phyloP scores from a whole-genome alignment of 2,329 filamentous ascomycete species.

The Purpureocillium lavendulum region DNA sequence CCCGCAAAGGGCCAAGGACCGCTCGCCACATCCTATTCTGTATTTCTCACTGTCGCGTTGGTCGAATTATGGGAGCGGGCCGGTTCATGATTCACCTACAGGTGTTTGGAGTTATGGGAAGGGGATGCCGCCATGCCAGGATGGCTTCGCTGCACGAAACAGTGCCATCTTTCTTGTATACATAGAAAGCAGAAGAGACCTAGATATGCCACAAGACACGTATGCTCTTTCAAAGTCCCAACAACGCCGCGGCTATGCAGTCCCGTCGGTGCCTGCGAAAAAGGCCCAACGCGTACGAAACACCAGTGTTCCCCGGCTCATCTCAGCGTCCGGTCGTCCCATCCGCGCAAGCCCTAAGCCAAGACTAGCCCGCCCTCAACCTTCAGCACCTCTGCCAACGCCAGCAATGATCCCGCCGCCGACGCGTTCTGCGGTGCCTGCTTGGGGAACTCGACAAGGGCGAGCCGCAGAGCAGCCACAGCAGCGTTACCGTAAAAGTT shows the following conservation, averaged over 20 bases:
- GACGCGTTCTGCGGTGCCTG: slow-evolving; percentile 37
- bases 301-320: neutral
- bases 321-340: too few relatives aligned
- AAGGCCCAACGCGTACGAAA: slow-evolving; percentile 2
- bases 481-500: slow-evolving; percentile 73
- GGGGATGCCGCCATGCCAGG: neutral
- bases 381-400: slow-evolving; percentile 45
- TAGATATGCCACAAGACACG: slow-evolving; percentile 2
- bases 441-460: slow-evolving; percentile 65
- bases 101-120: neutral
- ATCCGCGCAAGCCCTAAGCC: slow-evolving; percentile 12
- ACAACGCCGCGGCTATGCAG: slow-evolving; percentile 6
- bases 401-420: slow-evolving; percentile 42
- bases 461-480: slow-evolving; percentile 59
- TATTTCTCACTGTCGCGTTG: too few relatives aligned
- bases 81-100: too few relatives aligned
- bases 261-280: neutral
- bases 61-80: too few relatives aligned
- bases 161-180: neutral
- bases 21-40: too few relatives aligned
- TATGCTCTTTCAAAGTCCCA: neutral
- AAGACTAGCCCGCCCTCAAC: slow-evolving; percentile 41
- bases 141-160: too few relatives aligned
- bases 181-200: slow-evolving; percentile 4
- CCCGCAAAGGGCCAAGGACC: neutral